Evolutionary conservation across 805 yeast species (phyloP).

Genomic region (Metschnikowia colocasiae): DNA sequence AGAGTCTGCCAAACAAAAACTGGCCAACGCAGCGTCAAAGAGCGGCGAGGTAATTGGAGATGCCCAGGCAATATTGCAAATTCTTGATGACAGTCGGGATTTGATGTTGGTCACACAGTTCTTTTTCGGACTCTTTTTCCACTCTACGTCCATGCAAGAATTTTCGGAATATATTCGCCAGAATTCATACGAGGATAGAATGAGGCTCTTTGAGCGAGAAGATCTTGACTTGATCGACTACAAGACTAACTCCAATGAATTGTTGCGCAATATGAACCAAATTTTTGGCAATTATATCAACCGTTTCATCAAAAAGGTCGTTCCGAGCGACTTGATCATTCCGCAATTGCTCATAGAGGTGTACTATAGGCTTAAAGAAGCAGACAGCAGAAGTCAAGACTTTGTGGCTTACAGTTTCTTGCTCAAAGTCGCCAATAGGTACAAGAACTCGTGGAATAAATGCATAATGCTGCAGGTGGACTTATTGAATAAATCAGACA

Average conservation of each 20-base stretch:
- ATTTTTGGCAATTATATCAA: conserved; percentile 45
- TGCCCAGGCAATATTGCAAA: conserved; percentile 29
- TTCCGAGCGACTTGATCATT: conserved; percentile 33
- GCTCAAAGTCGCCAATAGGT: conserved; percentile 49
- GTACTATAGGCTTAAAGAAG: conserved; percentile 29
- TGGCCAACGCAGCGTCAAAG: conserved; percentile 2
- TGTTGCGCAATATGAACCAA: conserved; percentile 42
- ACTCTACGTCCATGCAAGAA: conserved; percentile 29
- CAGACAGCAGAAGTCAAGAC: conserved; percentile 54
- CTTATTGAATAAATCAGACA: conserved; percentile 30
- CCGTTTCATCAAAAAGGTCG: conserved; percentile 31
- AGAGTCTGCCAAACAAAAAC: conserved; percentile 11
- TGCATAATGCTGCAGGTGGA: conserved; percentile 54
- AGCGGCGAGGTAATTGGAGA: conserved; percentile 28
- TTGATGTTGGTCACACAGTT: conserved; percentile 36
- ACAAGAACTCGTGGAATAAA: conserved; percentile 54
- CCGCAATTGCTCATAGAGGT: conserved; percentile 33
- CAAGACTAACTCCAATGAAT: conserved; percentile 43
- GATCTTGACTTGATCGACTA: conserved; percentile 35
- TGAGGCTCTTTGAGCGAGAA: conserved; percentile 25
- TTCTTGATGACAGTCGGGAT: conserved; percentile 34
- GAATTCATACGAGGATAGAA: conserved; percentile 30
- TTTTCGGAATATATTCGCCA: conserved; percentile 28
- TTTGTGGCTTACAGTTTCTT: conserved; percentile 49
- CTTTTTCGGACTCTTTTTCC: conserved; percentile 41